phyloP scores from a whole-genome alignment of 208 protist species.

The Trypanosoma boissoni region DNA sequence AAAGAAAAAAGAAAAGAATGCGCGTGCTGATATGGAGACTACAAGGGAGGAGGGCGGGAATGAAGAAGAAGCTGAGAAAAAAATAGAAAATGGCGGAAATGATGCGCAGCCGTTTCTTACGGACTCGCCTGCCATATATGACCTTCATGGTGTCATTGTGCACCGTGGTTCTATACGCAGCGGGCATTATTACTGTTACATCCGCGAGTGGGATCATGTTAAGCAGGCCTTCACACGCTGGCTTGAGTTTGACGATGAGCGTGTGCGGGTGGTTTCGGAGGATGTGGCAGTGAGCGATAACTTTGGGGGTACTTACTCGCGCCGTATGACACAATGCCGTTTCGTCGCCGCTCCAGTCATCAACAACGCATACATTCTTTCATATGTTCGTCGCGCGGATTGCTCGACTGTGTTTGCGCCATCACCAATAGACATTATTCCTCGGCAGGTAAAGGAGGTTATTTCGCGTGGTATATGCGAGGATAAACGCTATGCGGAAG shows the following conservation, averaged over 20 bases:
- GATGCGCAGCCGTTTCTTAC: constrained; percentile 33
- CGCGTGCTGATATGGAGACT: neutral
- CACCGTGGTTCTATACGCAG: constrained; percentile 83
- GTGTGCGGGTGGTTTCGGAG: constrained; percentile 50
- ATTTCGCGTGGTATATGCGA: constrained; percentile 48
- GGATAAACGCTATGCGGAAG: constrained; percentile 39
- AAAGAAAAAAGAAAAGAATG: neutral
- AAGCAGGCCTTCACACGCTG: constrained; percentile 56
- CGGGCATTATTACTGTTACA: constrained; percentile 92
- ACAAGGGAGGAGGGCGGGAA: neutral
- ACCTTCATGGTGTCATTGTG: constrained; percentile 86
- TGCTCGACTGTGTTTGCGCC: constrained; percentile 52
- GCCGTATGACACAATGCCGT: constrained; percentile 16
- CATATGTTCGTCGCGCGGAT: constrained; percentile 76
- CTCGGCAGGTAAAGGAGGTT: constrained; percentile 53
- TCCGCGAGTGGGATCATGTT: constrained; percentile 66
- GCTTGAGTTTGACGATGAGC: constrained; percentile 88
- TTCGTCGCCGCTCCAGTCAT: constrained; percentile 10
- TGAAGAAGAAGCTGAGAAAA: neutral
- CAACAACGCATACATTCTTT: constrained; percentile 81
- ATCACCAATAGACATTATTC: constrained; percentile 56
- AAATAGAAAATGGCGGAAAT: neutral
- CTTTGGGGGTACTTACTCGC: constrained; percentile 37
- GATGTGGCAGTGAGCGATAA: constrained; percentile 65
- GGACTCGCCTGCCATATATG: constrained; percentile 77